Evolutionary conservation across 345 rosid species (phyloP).

Genomic region (Ailanthus altissimus): DNA sequence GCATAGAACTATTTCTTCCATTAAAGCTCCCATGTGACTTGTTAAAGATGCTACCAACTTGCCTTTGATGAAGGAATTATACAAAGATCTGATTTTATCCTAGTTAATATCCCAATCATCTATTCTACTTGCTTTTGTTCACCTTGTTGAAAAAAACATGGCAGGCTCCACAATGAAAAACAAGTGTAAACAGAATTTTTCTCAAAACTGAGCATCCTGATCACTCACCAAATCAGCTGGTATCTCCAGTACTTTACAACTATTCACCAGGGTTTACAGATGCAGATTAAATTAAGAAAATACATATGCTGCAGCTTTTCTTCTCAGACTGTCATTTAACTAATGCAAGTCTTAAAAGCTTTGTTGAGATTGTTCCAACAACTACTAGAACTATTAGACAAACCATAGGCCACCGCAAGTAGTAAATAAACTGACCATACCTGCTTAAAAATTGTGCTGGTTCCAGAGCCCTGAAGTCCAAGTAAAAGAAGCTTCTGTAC

Average conservation of each 20-base stretch:
- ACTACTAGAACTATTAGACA: background rate
- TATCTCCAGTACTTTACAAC: too few relatives aligned
- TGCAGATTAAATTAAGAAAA: background rate
- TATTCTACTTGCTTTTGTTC: background rate
- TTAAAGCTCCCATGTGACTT: background rate
- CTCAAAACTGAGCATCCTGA: background rate
- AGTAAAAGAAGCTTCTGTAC: conserved; percentile 84
- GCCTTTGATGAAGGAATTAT: background rate
- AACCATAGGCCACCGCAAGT: background rate
- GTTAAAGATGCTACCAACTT: background rate
- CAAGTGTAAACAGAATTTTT: background rate
- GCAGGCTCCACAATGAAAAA: background rate
- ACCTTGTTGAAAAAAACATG: background rate
- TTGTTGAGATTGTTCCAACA: background rate
- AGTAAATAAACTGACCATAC: conserved; percentile 32
- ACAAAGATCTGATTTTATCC: background rate
- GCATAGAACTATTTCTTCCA: background rate
- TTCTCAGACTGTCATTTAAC: background rate
- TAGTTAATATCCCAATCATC: background rate
- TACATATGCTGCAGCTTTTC: background rate
- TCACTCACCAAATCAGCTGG: too few relatives aligned
- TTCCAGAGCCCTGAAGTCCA: conserved; percentile 88
- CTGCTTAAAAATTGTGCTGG: conserved; percentile 98
- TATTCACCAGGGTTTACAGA: background rate
- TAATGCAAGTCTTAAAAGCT: background rate